Percentiles rank a stretch among this genome's conserved stretches.
Evolutionary conservation across 106 monocot species (phyloP).

Genomic region (Posidonia australis): DNA sequence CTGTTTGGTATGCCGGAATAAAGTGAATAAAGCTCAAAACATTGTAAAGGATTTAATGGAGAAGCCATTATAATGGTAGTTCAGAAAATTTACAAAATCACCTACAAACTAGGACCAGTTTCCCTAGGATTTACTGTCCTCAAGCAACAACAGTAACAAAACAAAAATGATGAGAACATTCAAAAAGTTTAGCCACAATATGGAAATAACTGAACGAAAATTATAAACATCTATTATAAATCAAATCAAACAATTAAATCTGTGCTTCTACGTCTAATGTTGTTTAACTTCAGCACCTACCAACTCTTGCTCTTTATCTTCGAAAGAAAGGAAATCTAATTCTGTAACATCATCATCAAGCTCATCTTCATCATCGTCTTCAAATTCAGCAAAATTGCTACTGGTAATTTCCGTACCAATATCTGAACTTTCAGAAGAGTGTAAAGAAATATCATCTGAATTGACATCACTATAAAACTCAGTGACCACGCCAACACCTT

Average conservation of each 20-base stretch:
- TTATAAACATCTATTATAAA: neutral
- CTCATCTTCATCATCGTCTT: conserved; percentile 23
- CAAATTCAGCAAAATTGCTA: conserved; percentile 8
- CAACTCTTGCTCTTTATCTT: neutral
- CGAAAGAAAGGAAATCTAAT: conserved; percentile 7
- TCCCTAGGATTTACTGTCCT: too few species aligned
- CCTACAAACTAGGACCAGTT: too few species aligned
- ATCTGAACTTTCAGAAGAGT: neutral
- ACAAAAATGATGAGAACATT: too few species aligned
- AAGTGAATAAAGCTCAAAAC: too few species aligned
- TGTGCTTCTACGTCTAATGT: neutral
- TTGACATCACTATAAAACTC: neutral
- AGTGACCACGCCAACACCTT: neutral
- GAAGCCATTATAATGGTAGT: too few species aligned
- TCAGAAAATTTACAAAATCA: too few species aligned
- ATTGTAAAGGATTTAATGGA: too few species aligned
- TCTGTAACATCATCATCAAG: conserved; percentile 17
- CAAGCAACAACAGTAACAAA: too few species aligned
- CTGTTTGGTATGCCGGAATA: too few species aligned
- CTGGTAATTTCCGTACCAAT: neutral
- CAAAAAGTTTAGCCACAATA: neutral
- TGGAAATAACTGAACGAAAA: neutral
- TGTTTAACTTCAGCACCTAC: neutral
- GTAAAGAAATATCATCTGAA: neutral
- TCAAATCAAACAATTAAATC: too few species aligned